Conservation (phyloP, 805 yeast species). For the Ogataea salicorniae region DNA sequence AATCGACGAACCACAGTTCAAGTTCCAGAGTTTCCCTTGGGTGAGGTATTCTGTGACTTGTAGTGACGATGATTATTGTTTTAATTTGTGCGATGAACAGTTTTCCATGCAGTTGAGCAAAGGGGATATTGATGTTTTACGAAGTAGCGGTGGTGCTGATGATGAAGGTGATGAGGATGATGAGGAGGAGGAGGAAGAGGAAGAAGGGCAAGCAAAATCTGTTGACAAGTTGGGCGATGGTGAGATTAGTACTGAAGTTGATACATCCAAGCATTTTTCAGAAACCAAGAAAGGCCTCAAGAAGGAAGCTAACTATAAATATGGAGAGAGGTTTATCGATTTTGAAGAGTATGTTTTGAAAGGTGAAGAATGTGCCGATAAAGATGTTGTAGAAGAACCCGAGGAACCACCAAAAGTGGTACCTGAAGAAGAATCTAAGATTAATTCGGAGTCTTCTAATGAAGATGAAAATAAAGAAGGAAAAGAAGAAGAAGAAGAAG, state of each 20-base stretch:
- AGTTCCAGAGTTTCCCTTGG: constrained; percentile 69
- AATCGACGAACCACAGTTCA: constrained; percentile 57
- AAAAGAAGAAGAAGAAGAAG: too few species aligned
- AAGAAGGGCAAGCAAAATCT: background rate
- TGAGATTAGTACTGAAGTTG: background rate
- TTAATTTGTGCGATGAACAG: constrained; percentile 23
- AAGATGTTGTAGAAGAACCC: background rate
- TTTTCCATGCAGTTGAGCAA: constrained; percentile 12
- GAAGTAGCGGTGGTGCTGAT: background rate
- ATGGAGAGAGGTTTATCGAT: constrained; percentile 9
- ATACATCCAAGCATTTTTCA: background rate
- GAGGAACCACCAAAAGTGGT: too few species aligned
- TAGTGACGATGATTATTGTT: constrained; percentile 24
- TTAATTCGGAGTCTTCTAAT: too few species aligned
- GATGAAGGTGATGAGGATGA: constrained; percentile 1
- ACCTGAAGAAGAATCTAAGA: too few species aligned
- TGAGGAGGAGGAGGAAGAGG: constrained; percentile 1
- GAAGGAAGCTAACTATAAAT: constrained; percentile 1
- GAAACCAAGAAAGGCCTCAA: background rate
- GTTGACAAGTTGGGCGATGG: background rate
- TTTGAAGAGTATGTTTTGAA: constrained; percentile 28
- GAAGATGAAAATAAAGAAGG: too few species aligned
- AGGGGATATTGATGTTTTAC: background rate
- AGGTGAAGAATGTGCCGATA: constrained; percentile 3
- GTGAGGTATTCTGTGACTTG: constrained; percentile 52